These are phyloP conservation scores for Gaertneriomyces semiglobifer DNA, from an alignment of 192 early-diverging fungal species.

Conservation along the genomic window DNA sequence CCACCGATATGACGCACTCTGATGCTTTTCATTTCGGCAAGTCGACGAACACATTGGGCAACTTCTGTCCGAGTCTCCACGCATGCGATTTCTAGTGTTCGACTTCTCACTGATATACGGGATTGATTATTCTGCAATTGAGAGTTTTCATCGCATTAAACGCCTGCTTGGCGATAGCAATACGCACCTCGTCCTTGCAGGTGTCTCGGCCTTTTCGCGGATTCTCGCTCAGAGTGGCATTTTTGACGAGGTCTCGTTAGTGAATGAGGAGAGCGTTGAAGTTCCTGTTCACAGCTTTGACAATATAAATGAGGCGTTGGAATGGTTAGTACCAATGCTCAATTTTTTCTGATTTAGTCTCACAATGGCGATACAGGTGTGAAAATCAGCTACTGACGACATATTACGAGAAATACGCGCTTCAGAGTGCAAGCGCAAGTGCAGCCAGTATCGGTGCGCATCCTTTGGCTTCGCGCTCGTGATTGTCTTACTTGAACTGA, in stretches of 20 bases:
- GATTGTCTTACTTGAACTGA: background rate
- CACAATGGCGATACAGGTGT: constrained; percentile 34
- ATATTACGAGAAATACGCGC: constrained; percentile 52
- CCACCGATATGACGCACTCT: background rate
- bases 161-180: constrained; percentile 64
- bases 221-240: constrained; percentile 37
- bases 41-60: constrained; percentile 37
- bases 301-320: constrained; percentile 81
- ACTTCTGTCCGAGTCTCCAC: constrained; percentile 44
- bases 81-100: constrained; percentile 83
- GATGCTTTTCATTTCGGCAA: background rate
- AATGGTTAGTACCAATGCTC: constrained; percentile 48
- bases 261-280: constrained; percentile 58
- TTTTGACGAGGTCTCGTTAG: constrained; percentile 33
- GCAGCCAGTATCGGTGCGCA: constrained; percentile 13
- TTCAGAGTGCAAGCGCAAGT: constrained; percentile 25
- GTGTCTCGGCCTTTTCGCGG: constrained; percentile 41
- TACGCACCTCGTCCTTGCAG: constrained; percentile 82
- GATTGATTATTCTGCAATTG: constrained; percentile 74
- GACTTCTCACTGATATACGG: constrained; percentile 84
- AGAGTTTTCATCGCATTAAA: constrained; percentile 83
- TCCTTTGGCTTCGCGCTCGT: background rate
- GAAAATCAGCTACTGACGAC: constrained; percentile 83
- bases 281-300: constrained; percentile 69
- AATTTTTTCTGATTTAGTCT: too few relatives aligned